Evolutionary conservation across 352 stramenopile species (phyloP), one percentile per base, ranked within the genome.

Genomic region (Phytophthora melonis): DNA sequence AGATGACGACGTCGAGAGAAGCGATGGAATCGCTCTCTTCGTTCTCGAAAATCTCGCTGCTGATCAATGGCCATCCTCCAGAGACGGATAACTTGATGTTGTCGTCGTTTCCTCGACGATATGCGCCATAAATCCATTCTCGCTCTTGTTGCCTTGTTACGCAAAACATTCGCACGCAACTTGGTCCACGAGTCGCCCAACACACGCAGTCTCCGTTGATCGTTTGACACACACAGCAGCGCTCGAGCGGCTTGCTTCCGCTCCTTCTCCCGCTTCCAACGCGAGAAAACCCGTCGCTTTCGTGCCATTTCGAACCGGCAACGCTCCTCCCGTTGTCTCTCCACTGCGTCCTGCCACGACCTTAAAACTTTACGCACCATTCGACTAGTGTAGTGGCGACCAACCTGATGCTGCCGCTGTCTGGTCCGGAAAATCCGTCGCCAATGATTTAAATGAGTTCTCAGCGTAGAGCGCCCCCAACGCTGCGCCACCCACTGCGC

Each of bases 401-500:
- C 25, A 16, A 63, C 59, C 49, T 50, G 30, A 7, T 58, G 10
- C 7, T 74, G 53, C 34, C 43, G 63, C 11, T 72, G 39, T 50
- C 34, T 62, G 5, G 9, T 32, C 3, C 63, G 52, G 8, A 72
- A 72, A 3, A 25, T 3, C 11, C 34, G 19, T 47, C 55, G 60
- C 85, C 85, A 92, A n/a, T 60, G 50, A 0, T 18, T 1, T 13
- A 90, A 34, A 5, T 52, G 63, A 0, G 18, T 18, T 14, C 83
- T 70, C 32, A 83, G 50, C 9, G 45, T 43, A 11, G 43, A 58
- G 2, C 85, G 69, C 18, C 39, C 45, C 0, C 61, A 57, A 1
- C 83, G 75, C 45, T 87, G 77, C 23, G 76, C 39, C 9, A 91
- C 56, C 86, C 83, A 93, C 3, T 67, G 41, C 3, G 63, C 55